Base-by-base conservation (phyloP, 371 early-diverging fungal genomes). In the Encephalitozoon romaleae region DNA sequence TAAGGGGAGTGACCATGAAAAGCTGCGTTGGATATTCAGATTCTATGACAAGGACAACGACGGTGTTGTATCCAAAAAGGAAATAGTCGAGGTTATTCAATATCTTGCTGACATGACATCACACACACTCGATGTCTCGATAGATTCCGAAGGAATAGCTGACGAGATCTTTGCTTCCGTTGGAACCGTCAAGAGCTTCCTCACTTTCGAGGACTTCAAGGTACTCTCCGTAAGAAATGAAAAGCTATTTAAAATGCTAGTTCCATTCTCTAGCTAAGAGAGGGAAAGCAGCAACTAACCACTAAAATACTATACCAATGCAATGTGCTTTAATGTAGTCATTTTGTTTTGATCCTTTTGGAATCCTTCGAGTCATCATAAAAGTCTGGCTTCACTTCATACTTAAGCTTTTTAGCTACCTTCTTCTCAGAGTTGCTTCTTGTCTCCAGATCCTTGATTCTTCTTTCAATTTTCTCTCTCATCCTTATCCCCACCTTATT, bases 201-300 rank as follows among this genome's bases (percentile, higher is more conserved):
- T 82, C 11, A 82, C 80, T 4, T 82, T 82, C 65, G 77, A 79
- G 6, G 83, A 82, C 70, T 82, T 82, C 64, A 78, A 81, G 49
- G 67, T 41, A 34, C 47, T 81, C 21, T 39, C 67, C 12, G 49
- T 18, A 4, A 63, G 34, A 23, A 70, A 76, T 21, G 30, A 47
- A 49, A 69, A 72, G 32, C 32, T 63, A 21, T 75, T 81, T 73
- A 64, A 72, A 39, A 71, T 59, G 69, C 32, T 80, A 11, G 30
- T 49, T 23, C 25, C 76, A 25, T 80, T 76, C 53, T 59, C 55
- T 6, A 47, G 51, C 1, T 78, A 47, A 67, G 15, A 52, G 26
- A 70, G n/a, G 54, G n/a, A 30, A 54, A 15, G 9, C 63, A 30
- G 4, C 6, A 18, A 26, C 23, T 9, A 9, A 70, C 55, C 15